Percentiles rank a stretch among this genome's conserved stretches.
Evolutionary conservation across 1,284 basidiomycete species (phyloP).

Genomic region (Grifola frondosa): DNA sequence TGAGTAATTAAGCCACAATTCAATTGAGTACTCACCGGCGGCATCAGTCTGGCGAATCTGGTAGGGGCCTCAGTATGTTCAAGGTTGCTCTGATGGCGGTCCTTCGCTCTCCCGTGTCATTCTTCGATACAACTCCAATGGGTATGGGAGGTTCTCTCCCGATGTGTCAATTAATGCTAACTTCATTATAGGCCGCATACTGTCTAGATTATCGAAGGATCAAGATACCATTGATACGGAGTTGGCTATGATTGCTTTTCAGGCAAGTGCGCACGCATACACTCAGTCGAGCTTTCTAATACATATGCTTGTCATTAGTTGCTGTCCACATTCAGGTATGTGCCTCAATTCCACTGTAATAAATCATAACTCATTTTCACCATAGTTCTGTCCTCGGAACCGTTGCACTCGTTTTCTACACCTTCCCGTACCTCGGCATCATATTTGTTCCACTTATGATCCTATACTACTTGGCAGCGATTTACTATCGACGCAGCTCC

Average conservation of each 20-base stretch:
- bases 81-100: slow-evolving; percentile 54
- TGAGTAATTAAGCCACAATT: slow-evolving; percentile 32
- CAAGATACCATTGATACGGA: slow-evolving; percentile 58
- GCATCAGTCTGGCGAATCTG: slow-evolving; percentile 52
- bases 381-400: slow-evolving; percentile 49
- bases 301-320: slow-evolving; percentile 33
- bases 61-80: slow-evolving; percentile 62
- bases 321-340: slow-evolving; percentile 41
- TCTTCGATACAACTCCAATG: slow-evolving; percentile 84
- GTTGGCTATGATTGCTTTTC: slow-evolving; percentile 39
- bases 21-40: background rate
- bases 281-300: slow-evolving; percentile 1
- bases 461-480: slow-evolving; percentile 48
- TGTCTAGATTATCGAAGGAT: slow-evolving; percentile 63
- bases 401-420: slow-evolving; percentile 59
- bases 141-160: slow-evolving; percentile 46
- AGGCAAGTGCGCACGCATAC: slow-evolving; percentile 24
- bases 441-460: slow-evolving; percentile 53
- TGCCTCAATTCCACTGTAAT: background rate
- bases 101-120: slow-evolving; percentile 67
- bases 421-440: slow-evolving; percentile 61
- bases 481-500: slow-evolving; percentile 56
- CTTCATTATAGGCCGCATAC: slow-evolving; percentile 47
- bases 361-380: background rate
- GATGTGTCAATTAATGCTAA: slow-evolving; percentile 16